phyloP scores from a whole-genome alignment of 345 rosid genomes.

The Eucalyptus polyanthemos region DNA sequence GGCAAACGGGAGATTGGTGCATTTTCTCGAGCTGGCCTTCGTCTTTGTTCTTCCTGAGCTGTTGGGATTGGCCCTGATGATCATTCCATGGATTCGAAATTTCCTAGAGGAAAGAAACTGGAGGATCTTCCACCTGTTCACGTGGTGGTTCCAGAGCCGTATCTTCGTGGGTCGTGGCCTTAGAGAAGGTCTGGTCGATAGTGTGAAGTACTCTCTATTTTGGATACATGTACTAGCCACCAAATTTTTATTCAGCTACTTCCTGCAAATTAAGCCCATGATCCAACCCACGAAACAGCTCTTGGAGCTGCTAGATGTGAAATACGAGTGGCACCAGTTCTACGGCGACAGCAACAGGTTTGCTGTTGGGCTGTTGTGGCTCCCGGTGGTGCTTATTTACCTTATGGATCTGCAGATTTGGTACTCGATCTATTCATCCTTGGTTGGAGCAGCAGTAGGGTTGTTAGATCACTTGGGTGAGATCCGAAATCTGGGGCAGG shows the following conservation, averaged over 20 bases:
- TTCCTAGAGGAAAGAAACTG: conserved; percentile 58
- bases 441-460: conserved; percentile 78
- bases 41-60: conserved; percentile 66
- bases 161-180: conserved; percentile 81
- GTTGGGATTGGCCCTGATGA: conserved; percentile 45
- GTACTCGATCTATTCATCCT: conserved; percentile 59
- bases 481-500: conserved; percentile 70
- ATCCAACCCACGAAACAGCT: conserved; percentile 43
- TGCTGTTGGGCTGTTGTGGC: conserved; percentile 64
- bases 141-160: conserved; percentile 88
- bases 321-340: conserved; percentile 55
- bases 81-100: conserved; percentile 77
- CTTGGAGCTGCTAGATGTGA: conserved; percentile 17
- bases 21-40: conserved; percentile 52
- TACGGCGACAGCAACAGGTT: conserved; percentile 36
- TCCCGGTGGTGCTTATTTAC: conserved; percentile 71
- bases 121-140: conserved; percentile 38
- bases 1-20: conserved; percentile 43
- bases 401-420: conserved; percentile 93
- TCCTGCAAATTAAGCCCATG: conserved; percentile 75
- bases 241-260: conserved; percentile 71
- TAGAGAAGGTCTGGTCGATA: conserved; percentile 76
- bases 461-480: conserved; percentile 83
- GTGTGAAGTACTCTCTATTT: conserved; percentile 55
- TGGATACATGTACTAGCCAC: conserved; percentile 75